Conservation (phyloP, 2,329 filamentous ascomycete species). For the Pseudonectria buxi region DNA sequence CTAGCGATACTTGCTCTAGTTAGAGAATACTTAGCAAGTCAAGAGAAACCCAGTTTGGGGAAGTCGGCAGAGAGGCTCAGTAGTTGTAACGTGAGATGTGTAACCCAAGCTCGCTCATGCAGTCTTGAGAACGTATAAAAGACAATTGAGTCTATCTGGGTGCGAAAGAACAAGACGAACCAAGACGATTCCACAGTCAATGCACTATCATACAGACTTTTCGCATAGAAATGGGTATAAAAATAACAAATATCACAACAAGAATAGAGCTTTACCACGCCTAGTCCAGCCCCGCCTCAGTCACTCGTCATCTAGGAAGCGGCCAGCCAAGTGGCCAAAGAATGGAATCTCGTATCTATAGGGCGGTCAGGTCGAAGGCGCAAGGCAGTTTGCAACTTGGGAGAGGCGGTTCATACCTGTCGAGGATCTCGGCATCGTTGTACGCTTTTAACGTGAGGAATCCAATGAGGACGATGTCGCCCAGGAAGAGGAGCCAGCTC, state of each 20-base stretch:
- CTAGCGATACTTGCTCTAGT: too few species aligned
- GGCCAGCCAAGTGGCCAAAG: constrained; percentile 77
- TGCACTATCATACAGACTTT: background rate
- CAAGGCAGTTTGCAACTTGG: background rate
- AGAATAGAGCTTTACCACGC: constrained; percentile 1
- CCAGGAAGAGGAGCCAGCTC: constrained; percentile 74
- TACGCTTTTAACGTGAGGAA: constrained; percentile 76
- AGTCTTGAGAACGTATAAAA: too few species aligned
- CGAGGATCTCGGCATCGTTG: constrained; percentile 65
- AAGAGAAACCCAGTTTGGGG: too few species aligned
- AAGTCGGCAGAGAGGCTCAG: too few species aligned
- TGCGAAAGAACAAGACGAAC: too few species aligned
- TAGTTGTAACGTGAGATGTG: too few species aligned
- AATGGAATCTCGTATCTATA: constrained; percentile 76
- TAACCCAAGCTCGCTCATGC: too few species aligned
- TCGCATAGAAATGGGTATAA: constrained; percentile 10
- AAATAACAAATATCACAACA: background rate
- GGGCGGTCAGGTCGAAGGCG: constrained; percentile 9
- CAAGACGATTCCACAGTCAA: too few species aligned
- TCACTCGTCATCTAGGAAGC: constrained; percentile 80
- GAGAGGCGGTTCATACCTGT: constrained; percentile 40
- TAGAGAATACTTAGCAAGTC: too few species aligned
- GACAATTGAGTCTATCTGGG: too few species aligned
- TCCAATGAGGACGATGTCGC: constrained; percentile 68
- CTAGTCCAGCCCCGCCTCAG: background rate